Conservation (phyloP, 2,329 filamentous ascomycete genomes). For the Arthrobotrys conoides region DNA sequence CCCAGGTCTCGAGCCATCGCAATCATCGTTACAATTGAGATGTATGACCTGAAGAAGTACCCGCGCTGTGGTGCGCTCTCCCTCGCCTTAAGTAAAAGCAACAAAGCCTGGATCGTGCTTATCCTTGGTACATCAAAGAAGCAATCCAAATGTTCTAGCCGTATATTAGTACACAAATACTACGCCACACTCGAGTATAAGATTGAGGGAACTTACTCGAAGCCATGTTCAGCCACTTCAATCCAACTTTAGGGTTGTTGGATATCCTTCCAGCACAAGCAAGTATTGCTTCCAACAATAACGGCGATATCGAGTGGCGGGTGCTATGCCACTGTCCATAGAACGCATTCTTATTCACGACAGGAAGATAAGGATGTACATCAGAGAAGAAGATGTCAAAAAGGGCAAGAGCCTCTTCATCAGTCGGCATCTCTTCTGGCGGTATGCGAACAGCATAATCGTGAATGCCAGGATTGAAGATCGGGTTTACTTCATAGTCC, state of each 20-base stretch:
- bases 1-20: conserved; percentile 94
- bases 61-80: conserved; percentile 93
- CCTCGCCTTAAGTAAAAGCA: conserved; percentile 89
- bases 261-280: conserved; percentile 87
- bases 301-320: conserved; percentile 85
- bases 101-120: conserved; percentile 89
- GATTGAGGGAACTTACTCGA: conserved; percentile 75
- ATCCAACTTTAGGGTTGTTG: conserved; percentile 85
- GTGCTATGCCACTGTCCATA: conserved; percentile 92
- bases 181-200: conserved; percentile 1
- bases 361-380: conserved; percentile 92
- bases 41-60: conserved; percentile 98
- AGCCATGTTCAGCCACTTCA: conserved; percentile 92
- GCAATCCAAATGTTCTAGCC: conserved; percentile 84
- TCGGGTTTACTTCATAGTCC: conserved; percentile 79
- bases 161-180: conserved; percentile 31
- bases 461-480: conserved; percentile 72
- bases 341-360: conserved; percentile 84
- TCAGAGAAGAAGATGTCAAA: conserved; percentile 92
- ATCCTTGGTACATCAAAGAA: conserved; percentile 93
- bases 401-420: conserved; percentile 84
- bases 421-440: conserved; percentile 90
- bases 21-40: conserved; percentile 90
- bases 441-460: conserved; percentile 74
- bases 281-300: conserved; percentile 91